Base-by-base conservation (phyloP, 768 basidiomycete species). In the Leccinum imitatum region DNA sequence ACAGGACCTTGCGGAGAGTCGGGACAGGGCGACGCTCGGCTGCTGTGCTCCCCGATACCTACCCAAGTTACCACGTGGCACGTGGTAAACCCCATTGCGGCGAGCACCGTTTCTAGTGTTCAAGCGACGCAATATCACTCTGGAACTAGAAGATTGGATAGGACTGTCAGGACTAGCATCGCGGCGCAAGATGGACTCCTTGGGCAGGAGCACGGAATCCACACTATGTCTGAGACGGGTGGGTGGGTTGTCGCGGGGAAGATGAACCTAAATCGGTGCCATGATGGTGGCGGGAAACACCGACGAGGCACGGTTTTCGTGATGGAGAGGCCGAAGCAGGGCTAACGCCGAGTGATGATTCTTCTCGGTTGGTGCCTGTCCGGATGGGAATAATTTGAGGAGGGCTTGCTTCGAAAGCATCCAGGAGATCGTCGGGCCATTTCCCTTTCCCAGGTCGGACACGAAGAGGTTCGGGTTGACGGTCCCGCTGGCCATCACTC, bases 351-450 rank as follows among this genome's bases (percentile, higher is more conserved):
- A 56, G 44, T 35, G 59, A 58, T 25, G 62, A 64, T 48, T 70
- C 69, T 37, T 62, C 62, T 59, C 67, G 68, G 61, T 70, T 68
- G 17, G 37, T 23, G 54, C 56, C 57, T 19, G 60, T 53, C 37
- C 59, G 63, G 55, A 70, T 58, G 65, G 76, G 71, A 58, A 73
- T 73, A 53, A 70, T 69, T 59, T 59, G 71, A 54, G 66, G 44
- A 73, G 71, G 70, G 57, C 56, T 63, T 46, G 63, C 62, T 56
- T 79, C 78, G 61, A 88, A 82, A 30, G 78, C 84, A 63, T 85
- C 84, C 57, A 91, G 70, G 70, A 91, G 89, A 71, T 91, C 90
- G 73, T 91, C 89, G 0, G 91, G 89, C 89, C 89, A 91, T 72
- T 88, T 90, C 59, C 87, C 89, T 70, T 91, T 89, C 39, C 85